Conservation (phyloP, 495 filamentous ascomycete species). For the Penicillium silybi region DNA sequence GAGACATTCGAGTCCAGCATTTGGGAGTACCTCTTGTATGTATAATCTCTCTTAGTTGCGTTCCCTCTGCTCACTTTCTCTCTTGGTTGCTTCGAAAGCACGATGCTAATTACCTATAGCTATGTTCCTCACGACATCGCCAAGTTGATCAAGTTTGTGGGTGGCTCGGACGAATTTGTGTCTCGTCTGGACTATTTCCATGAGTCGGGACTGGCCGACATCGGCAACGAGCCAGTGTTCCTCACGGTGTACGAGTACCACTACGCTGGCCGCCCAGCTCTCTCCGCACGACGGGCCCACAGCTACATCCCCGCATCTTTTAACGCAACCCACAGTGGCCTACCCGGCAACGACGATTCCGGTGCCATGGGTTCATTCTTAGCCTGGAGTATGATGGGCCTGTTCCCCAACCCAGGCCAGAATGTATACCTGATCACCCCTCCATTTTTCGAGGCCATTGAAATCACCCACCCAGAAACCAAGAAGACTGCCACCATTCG, state of each 20-base stretch:
- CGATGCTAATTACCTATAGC: conserved; percentile 17
- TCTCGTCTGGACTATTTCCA: conserved; percentile 64
- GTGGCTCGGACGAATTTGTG: conserved; percentile 56
- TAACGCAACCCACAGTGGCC: conserved; percentile 52
- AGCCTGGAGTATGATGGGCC: conserved; percentile 57
- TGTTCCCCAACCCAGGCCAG: conserved; percentile 57
- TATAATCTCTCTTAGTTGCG: not conserved
- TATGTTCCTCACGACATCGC: conserved; percentile 71
- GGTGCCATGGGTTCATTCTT: conserved; percentile 60
- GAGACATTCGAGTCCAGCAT: conserved; percentile 70
- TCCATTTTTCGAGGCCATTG: conserved; percentile 62
- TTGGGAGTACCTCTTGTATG: conserved; percentile 62
- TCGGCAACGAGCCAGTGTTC: conserved; percentile 71
- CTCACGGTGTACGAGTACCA: conserved; percentile 69
- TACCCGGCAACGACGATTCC: conserved; percentile 66
- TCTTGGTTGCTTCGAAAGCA: not conserved
- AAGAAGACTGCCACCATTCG: conserved; percentile 57
- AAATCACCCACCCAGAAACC: conserved; percentile 57
- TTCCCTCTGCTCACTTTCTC: no score
- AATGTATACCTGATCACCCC: conserved; percentile 70
- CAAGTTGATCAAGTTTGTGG: conserved; percentile 54
- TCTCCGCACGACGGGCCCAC: conserved; percentile 58
- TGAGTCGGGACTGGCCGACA: conserved; percentile 60
- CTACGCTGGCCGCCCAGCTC: conserved; percentile 63
- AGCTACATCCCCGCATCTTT: conserved; percentile 64